These are phyloP conservation scores for Pichia deserticola DNA, from an alignment of 805 yeast species.

Conservation along the genomic window DNA sequence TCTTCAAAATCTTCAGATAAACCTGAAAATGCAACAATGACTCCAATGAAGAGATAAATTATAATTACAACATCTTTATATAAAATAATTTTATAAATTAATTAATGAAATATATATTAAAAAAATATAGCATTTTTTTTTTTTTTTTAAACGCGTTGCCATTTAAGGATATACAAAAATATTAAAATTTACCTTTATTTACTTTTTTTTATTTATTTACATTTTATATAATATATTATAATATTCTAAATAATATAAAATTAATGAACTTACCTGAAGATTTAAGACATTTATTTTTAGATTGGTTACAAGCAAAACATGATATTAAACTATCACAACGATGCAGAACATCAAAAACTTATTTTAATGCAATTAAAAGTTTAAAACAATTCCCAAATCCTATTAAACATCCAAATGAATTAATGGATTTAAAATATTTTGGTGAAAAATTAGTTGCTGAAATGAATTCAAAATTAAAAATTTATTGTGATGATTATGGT, in stretches of 20 bases:
- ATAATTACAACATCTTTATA: neutral
- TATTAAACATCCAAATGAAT: slow-evolving; percentile 49
- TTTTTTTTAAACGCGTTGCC: too few species aligned
- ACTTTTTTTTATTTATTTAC: too few species aligned
- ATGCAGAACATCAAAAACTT: slow-evolving; percentile 35
- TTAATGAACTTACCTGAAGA: slow-evolving; percentile 38
- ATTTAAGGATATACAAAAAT: too few species aligned
- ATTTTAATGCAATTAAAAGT: slow-evolving; percentile 48
- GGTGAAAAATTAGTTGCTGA: slow-evolving; percentile 61
- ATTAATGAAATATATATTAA: too few species aligned
- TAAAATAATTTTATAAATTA: too few species aligned
- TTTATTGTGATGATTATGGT: slow-evolving; percentile 52
- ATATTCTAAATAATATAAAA: neutral
- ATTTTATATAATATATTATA: too few species aligned
- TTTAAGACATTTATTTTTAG: slow-evolving; percentile 42
- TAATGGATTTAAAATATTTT: slow-evolving; percentile 53
- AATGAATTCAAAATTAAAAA: slow-evolving; percentile 39
- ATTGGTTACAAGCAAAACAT: slow-evolving; percentile 54
- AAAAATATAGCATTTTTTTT: too few species aligned
- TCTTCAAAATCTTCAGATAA: neutral
- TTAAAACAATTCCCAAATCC: slow-evolving; percentile 37
- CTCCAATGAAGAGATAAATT: slow-evolving; percentile 1
- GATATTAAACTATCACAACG: slow-evolving; percentile 12
- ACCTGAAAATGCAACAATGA: neutral
- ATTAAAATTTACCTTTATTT: too few species aligned